Percentiles rank a stretch among this genome's conserved stretches.
Conservation (phyloP, 2,329 filamentous ascomycete genomes). For the Fusarium chuoi region DNA sequence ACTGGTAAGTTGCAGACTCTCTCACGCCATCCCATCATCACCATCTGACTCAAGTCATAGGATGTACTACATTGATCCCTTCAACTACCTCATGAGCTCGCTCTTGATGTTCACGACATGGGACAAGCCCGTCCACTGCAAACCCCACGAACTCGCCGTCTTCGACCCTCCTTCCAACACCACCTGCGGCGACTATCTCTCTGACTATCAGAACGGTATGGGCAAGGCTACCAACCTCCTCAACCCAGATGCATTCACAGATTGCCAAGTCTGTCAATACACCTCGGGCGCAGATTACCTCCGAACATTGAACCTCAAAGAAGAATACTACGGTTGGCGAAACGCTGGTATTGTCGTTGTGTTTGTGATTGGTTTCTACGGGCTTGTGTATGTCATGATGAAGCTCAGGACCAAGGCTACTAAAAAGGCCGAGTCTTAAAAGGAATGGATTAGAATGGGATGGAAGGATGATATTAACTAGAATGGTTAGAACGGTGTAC, state of each 20-base stretch:
- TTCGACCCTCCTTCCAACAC: constrained; percentile 61
- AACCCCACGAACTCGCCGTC: constrained; percentile 59
- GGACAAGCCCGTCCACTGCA: constrained; percentile 59
- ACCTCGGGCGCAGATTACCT: constrained; percentile 68
- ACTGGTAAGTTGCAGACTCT: constrained; percentile 56
- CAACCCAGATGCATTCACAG: constrained; percentile 66
- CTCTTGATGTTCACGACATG: constrained; percentile 64
- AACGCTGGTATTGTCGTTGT: constrained; percentile 68
- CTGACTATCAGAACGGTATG: constrained; percentile 54
- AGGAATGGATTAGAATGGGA: neutral
- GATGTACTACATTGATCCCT: constrained; percentile 68
- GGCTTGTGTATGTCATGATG: constrained; percentile 57
- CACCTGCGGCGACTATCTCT: constrained; percentile 69
- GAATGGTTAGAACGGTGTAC: neutral
- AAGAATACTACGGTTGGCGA: constrained; percentile 74
- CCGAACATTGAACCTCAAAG: constrained; percentile 65
- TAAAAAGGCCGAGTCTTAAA: constrained; percentile 54
- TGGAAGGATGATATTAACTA: neutral
- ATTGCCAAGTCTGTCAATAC: constrained; percentile 72
- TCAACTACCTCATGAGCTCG: constrained; percentile 69
- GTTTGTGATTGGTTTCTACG: constrained; percentile 66
- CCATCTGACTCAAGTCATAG: neutral
- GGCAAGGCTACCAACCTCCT: constrained; percentile 60
- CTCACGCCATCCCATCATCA: fast-evolving
- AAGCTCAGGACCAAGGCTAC: constrained; percentile 60